A percentile compares a stretch with the other conserved stretches of the same genome.
These are phyloP conservation scores for Quercus mongolica DNA, from an alignment of 306 rosid genomes.

Conservation along the genomic window DNA sequence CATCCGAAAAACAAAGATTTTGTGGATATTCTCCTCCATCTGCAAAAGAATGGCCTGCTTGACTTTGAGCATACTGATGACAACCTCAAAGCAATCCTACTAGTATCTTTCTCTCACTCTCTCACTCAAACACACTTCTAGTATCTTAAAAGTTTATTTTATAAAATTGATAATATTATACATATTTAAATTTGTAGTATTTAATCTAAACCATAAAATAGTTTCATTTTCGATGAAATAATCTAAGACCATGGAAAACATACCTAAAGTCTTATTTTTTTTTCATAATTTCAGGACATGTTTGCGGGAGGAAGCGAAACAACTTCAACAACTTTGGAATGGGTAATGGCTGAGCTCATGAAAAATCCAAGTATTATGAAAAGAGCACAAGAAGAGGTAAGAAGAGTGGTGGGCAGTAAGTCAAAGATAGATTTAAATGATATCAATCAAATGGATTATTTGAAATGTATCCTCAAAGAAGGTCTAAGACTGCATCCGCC, in stretches of 20 bases:
- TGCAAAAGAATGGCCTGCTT: constrained; percentile 15
- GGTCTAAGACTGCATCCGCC: constrained; percentile 34
- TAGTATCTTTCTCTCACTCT: constrained; percentile 2
- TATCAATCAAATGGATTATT: constrained; percentile 25
- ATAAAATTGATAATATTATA: too few relatives aligned
- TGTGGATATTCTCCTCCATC: constrained; percentile 28
- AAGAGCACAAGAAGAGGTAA: constrained; percentile 30
- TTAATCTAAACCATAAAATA: too few relatives aligned
- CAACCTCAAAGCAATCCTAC: constrained; percentile 19
- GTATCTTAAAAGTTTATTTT: too few relatives aligned
- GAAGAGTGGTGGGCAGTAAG: constrained; percentile 28
- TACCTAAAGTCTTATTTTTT: neutral
- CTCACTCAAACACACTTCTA: too few relatives aligned
- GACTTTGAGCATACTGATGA: constrained; percentile 17
- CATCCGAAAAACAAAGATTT: constrained; percentile 17
- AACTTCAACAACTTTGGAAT: constrained; percentile 8
- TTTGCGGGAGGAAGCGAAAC: constrained; percentile 12
- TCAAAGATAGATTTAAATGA: constrained; percentile 14
- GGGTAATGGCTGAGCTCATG: constrained; percentile 34
- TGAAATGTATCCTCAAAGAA: constrained; percentile 32
- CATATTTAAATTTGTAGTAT: too few relatives aligned
- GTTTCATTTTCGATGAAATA: too few relatives aligned
- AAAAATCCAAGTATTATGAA: constrained; percentile 25
- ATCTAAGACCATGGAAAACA: neutral
- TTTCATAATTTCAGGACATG: constrained; percentile 25